Percentiles rank a stretch among this genome's conserved stretches.
Evolutionary conservation across 805 yeast species (phyloP).

Genomic region (Yarrowia sp.): DNA sequence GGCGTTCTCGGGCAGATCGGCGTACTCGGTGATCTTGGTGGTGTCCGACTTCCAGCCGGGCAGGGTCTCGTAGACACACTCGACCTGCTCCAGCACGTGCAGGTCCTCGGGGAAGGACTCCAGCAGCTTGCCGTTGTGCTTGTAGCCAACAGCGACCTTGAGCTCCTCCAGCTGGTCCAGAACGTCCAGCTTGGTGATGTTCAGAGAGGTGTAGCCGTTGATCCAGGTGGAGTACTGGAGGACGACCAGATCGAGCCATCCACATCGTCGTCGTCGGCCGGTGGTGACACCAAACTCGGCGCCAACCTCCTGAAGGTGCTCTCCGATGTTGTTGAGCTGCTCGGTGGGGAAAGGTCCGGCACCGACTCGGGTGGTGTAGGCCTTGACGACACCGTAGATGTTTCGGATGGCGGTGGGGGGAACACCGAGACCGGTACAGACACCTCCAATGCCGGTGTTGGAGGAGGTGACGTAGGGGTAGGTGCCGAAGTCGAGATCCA

Average conservation of each 20-base stretch:
- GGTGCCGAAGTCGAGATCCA: slow-evolving; percentile 96
- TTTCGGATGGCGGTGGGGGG: slow-evolving; percentile 84
- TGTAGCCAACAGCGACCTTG: slow-evolving; percentile 82
- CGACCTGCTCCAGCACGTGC: slow-evolving; percentile 76
- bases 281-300: slow-evolving; percentile 98
- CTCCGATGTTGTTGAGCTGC: slow-evolving; percentile 85
- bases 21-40: slow-evolving; percentile 63
- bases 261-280: slow-evolving; percentile 98
- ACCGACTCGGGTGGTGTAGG: slow-evolving; percentile 98
- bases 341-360: slow-evolving; percentile 99
- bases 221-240: slow-evolving; percentile 85
- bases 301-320: slow-evolving; percentile 83
- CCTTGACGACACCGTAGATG: slow-evolving; percentile 94
- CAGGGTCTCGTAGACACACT: slow-evolving; percentile 84
- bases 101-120: slow-evolving; percentile 92
- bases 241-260: slow-evolving; percentile 97
- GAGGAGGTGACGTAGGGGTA: slow-evolving; percentile 97
- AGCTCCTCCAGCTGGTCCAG: slow-evolving; percentile 87
- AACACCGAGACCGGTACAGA: slow-evolving; percentile 90
- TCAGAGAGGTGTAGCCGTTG: slow-evolving; percentile 91
- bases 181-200: slow-evolving; percentile 94
- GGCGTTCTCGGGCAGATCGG: slow-evolving; percentile 84
- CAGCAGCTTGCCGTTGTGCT: slow-evolving; percentile 70
- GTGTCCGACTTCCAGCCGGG: slow-evolving; percentile 95
- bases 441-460: slow-evolving; percentile 97